Evolutionary conservation across 192 early-diverging fungal species (phyloP).

Genomic region (Phycomyces blakesleeanus): DNA sequence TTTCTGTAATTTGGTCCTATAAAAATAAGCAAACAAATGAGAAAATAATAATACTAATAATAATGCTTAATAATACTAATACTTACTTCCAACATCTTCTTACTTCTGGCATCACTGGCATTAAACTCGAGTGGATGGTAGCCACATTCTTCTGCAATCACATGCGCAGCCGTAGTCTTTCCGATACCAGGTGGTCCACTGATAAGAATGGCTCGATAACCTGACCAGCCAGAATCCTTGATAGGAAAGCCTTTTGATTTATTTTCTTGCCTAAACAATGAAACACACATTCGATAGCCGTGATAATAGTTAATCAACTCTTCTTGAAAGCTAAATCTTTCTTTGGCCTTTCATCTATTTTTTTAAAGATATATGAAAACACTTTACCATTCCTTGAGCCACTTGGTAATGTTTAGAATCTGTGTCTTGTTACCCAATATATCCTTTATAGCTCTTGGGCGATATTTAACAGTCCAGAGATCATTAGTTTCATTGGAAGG

Average conservation of each 20-base stretch:
- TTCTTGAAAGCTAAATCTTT: too few species aligned
- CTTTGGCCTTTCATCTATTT: too few species aligned
- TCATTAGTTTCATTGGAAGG: slow-evolving; percentile 12
- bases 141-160: slow-evolving; percentile 77
- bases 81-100: slow-evolving; percentile 72
- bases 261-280: slow-evolving; percentile 47
- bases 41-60: not conserved
- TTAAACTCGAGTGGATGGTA: slow-evolving; percentile 92
- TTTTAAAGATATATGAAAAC: not conserved
- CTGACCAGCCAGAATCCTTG: slow-evolving; percentile 48
- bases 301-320: too few species aligned
- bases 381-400: slow-evolving; percentile 73
- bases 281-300: too few species aligned
- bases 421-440: slow-evolving; percentile 80
- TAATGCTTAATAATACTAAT: slow-evolving; percentile 19
- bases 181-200: slow-evolving; percentile 98
- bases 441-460: slow-evolving; percentile 72
- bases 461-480: slow-evolving; percentile 93
- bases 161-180: slow-evolving; percentile 92
- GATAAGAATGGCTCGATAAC: slow-evolving; percentile 69
- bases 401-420: slow-evolving; percentile 66
- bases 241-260: slow-evolving; percentile 42
- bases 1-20: slow-evolving; percentile 40
- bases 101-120: slow-evolving; percentile 93
- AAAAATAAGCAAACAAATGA: not conserved